These are phyloP conservation scores for Globisporangium solare DNA, from an alignment of 352 stramenopile species.

Conservation along the genomic window DNA sequence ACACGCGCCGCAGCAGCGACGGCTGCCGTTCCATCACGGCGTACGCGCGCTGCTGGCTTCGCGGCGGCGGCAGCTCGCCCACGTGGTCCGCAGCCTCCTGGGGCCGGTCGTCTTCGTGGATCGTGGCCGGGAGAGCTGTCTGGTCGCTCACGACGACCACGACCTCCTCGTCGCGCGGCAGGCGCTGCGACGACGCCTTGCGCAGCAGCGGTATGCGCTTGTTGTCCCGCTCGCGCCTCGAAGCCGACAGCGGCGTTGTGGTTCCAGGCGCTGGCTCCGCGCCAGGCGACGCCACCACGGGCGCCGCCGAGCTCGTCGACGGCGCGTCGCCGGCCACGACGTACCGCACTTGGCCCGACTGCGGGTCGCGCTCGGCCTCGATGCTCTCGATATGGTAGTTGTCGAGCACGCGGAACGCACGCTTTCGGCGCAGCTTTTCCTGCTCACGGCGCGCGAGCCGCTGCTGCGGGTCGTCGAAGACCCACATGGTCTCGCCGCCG, in stretches of 20 bases:
- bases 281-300: not conserved
- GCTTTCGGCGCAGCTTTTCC: constrained; percentile 48
- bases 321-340: not conserved
- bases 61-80: not conserved
- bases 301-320: not conserved
- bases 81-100: not conserved
- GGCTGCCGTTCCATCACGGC: constrained; percentile 14
- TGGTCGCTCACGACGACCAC: constrained; percentile 24
- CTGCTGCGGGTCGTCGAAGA: constrained; percentile 46
- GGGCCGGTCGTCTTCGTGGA: not conserved
- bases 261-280: constrained; percentile 31
- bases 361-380: constrained; percentile 5
- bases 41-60: constrained; percentile 8
- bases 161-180: constrained; percentile 27
- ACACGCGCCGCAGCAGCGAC: constrained; percentile 15
- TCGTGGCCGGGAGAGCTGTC: not conserved
- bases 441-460: constrained; percentile 44
- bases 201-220: constrained; percentile 29
- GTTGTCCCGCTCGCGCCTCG: constrained; percentile 31
- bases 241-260: constrained; percentile 23
- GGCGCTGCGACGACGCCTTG: constrained; percentile 10
- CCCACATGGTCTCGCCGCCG: constrained; percentile 45
- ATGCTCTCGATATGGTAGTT: constrained; percentile 34
- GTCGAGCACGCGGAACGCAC: constrained; percentile 47
- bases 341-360: not conserved